Base-by-base conservation (phyloP, 306 rosid species). In the Argentina anserina region DNA sequence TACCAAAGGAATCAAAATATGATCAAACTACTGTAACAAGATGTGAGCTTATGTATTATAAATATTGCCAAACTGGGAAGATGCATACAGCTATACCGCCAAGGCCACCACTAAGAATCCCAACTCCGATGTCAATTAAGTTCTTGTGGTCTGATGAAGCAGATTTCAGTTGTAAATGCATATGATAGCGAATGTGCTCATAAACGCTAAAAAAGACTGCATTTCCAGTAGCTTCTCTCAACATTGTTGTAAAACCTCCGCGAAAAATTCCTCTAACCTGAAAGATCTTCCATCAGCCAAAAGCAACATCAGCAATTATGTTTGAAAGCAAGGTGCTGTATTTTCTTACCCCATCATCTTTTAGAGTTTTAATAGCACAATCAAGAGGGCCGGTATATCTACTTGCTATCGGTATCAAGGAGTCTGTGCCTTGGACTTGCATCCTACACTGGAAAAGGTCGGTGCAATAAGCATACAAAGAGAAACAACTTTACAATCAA, bases 341-440 rank as follows among this genome's bases (percentile, higher is more conserved):
- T 81, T 80, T 80, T 75, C 98, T 88, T 74, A 90, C 95, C 88
- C 98, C 98, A 76, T 92, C 98, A 43, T 79, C 68, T 75, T 87
- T 81, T 67, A 88, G 62, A 34, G 95, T 88, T 77, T 78, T 86
- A 52, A 85, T 75, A 56, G 84, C 89, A 75, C 96, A 92, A 73
- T 88, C 94, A 73, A 90, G 85, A 75, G 98, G 91, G 80, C 92
- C 73, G 50, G 73, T 81, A 69, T 90, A 92, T 92, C 91, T 82
- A 70, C 86, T 88, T 50, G 98, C 84, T 70, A 64, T 39, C 6
- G 87, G 90, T 66, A 88, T 86, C 80, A 86, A 74, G 75, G 95
- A 87, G 81, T 90, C 98, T 3, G 98, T 80, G 68, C 96, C 98
- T 86, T 92, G 98, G 84, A 82, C 79, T 87, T 94, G 97, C 97